phyloP scores from a whole-genome alignment of 2,329 filamentous ascomycete species.

The Sarocladiaceae sp. region DNA sequence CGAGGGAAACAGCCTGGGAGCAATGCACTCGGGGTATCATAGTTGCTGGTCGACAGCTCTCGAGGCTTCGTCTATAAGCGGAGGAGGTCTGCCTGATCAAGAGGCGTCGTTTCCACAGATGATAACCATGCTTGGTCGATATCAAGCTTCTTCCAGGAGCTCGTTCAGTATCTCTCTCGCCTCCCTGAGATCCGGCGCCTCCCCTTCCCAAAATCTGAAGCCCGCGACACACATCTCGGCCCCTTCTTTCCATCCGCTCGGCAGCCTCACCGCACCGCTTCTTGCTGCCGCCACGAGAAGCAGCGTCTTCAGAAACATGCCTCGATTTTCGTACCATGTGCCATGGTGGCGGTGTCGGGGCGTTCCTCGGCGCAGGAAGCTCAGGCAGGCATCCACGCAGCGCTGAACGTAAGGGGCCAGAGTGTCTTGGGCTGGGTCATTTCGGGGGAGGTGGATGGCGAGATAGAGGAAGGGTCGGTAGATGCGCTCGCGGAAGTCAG shows the following conservation, averaged over 20 bases:
- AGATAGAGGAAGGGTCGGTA: constrained; percentile 6
- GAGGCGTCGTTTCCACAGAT: too few relatives aligned
- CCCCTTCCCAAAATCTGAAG: neutral
- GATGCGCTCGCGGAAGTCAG: constrained; percentile 5
- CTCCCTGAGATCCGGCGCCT: neutral
- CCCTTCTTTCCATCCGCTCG: neutral
- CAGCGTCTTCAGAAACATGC: neutral
- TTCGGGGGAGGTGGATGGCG: neutral
- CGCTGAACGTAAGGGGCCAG: neutral
- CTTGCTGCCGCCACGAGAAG: neutral
- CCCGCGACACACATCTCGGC: neutral
- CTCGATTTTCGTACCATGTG: neutral
- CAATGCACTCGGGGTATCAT: too few relatives aligned
- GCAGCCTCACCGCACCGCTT: neutral
- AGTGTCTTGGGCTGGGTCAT: neutral
- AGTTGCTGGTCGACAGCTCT: too few relatives aligned
- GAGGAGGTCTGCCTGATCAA: too few relatives aligned
- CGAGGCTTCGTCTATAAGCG: too few relatives aligned
- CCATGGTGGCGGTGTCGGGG: neutral
- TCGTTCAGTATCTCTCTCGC: neutral
- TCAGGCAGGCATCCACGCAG: neutral
- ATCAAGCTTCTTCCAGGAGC: neutral
- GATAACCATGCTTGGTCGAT: neutral
- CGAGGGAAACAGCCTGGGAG: too few relatives aligned
- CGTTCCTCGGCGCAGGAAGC: neutral